Conservation (phyloP, 2,329 filamentous ascomycete genomes). For the Didymella segeticola region DNA sequence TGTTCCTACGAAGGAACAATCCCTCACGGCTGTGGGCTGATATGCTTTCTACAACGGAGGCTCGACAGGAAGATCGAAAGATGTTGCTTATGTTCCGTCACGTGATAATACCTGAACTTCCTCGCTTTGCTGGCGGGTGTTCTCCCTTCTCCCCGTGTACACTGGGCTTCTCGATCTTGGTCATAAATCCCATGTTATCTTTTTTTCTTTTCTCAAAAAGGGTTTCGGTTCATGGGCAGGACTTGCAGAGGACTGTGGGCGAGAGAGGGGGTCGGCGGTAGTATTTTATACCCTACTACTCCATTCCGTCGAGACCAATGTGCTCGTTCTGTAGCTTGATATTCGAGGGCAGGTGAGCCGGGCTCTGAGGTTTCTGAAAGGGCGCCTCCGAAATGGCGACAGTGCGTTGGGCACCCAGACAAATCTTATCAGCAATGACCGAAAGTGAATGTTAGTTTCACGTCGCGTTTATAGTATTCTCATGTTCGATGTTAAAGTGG, state of each 20-base stretch:
- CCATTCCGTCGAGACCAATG: conserved; percentile 39
- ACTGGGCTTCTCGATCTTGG: too few species aligned
- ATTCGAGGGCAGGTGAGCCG: conserved; percentile 36
- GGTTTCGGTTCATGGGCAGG: conserved; percentile 64
- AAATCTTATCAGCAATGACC: not conserved
- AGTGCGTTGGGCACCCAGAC: not conserved
- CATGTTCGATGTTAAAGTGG: not conserved
- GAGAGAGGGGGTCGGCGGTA: conserved; percentile 62
- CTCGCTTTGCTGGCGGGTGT: too few species aligned
- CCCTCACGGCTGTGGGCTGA: conserved; percentile 69
- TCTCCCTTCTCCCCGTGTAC: too few species aligned
- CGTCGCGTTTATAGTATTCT: not conserved
- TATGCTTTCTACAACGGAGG: conserved; percentile 55
- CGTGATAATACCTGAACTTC: too few species aligned
- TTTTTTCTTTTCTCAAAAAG: too few species aligned
- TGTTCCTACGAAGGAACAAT: conserved; percentile 53
- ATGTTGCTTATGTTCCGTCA: too few species aligned
- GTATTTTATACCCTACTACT: conserved; percentile 41
- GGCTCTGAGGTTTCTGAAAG: conserved; percentile 2
- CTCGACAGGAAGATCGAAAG: conserved; percentile 31
- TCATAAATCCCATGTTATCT: too few species aligned
- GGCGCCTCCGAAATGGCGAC: not conserved
- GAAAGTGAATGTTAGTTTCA: not conserved
- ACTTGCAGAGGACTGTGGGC: conserved; percentile 65
- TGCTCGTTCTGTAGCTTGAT: conserved; percentile 32